Evolutionary conservation across 2,329 filamentous ascomycete species (phyloP).

Genomic region (Cordyceps militaris): DNA sequence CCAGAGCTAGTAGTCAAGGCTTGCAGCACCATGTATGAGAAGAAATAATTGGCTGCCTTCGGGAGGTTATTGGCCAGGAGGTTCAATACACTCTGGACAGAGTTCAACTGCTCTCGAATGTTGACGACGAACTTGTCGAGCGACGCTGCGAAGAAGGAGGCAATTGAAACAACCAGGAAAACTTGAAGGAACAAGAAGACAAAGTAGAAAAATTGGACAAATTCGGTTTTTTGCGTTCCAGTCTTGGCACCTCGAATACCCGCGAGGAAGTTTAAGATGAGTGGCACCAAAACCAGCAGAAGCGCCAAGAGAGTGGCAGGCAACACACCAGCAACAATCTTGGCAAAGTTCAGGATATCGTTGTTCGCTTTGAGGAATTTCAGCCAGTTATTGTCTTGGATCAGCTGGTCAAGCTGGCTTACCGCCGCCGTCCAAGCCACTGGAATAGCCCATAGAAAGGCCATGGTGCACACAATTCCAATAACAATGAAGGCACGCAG

Average conservation of each 20-base stretch:
- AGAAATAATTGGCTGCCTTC: conserved; percentile 90
- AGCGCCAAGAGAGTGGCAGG: conserved; percentile 71
- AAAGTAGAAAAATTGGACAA: conserved; percentile 92
- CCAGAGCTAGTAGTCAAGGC: conserved; percentile 85
- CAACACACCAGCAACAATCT: conserved; percentile 73
- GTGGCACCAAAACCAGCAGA: conserved; percentile 71
- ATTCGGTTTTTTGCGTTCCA: conserved; percentile 67
- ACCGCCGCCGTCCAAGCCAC: conserved; percentile 82
- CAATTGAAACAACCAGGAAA: conserved; percentile 86
- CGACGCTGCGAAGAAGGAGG: conserved; percentile 61
- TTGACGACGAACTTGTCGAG: conserved; percentile 56
- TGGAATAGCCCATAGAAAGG: conserved; percentile 84
- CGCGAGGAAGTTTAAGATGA: conserved; percentile 69
- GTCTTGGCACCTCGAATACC: conserved; percentile 74
- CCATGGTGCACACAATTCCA: conserved; percentile 61
- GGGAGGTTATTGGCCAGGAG: conserved; percentile 75
- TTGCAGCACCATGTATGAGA: conserved; percentile 96
- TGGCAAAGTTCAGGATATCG: conserved; percentile 53
- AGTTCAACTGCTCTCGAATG: conserved; percentile 30
- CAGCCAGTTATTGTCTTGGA: conserved; percentile 61
- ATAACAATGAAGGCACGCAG: conserved; percentile 61
- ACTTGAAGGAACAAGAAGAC: conserved; percentile 90
- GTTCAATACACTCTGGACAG: conserved; percentile 61
- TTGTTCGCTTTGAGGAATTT: conserved; percentile 56
- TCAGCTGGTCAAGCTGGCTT: conserved; percentile 67